A percentile compares a stretch with the other conserved stretches of the same genome.
Evolutionary conservation across 2,329 filamentous ascomycete genomes (phyloP).

Genomic region (Fusarium pseudoanthophilum): DNA sequence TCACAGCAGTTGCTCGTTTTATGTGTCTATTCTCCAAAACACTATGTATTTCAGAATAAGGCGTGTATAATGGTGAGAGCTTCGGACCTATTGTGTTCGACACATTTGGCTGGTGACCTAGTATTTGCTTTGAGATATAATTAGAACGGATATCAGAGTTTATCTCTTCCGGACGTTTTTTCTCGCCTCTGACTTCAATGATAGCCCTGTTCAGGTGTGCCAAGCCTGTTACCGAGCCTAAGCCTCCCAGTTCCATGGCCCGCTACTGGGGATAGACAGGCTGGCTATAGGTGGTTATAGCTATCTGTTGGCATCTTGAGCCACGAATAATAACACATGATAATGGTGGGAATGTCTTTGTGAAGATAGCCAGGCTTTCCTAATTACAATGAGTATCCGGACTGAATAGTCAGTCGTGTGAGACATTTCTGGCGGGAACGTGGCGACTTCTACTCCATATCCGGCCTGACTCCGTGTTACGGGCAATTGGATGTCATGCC

Average conservation of each 20-base stretch:
- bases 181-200: neutral
- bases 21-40: neutral
- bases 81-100: neutral
- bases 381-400: slow-evolving; percentile 33
- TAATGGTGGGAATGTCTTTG: neutral
- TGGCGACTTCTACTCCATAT: neutral
- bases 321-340: slow-evolving; percentile 5
- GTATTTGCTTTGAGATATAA: neutral
- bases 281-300: neutral
- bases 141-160: slow-evolving; percentile 5
- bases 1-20: neutral
- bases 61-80: neutral
- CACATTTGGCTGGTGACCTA: neutral
- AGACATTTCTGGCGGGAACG: slow-evolving; percentile 1
- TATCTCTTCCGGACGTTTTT: neutral
- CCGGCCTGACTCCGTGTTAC: neutral
- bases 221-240: slow-evolving; percentile 30
- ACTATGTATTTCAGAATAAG: neutral
- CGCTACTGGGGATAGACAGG: slow-evolving; percentile 1
- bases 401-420: slow-evolving; percentile 25
- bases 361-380: slow-evolving; percentile 7
- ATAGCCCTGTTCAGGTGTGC: slow-evolving; percentile 21
- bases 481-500: neutral
- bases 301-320: slow-evolving; percentile 4
- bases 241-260: slow-evolving; percentile 2